These are phyloP conservation scores for Bruguiera gymnorhiza DNA, from an alignment of 345 rosid species.

Conservation along the genomic window DNA sequence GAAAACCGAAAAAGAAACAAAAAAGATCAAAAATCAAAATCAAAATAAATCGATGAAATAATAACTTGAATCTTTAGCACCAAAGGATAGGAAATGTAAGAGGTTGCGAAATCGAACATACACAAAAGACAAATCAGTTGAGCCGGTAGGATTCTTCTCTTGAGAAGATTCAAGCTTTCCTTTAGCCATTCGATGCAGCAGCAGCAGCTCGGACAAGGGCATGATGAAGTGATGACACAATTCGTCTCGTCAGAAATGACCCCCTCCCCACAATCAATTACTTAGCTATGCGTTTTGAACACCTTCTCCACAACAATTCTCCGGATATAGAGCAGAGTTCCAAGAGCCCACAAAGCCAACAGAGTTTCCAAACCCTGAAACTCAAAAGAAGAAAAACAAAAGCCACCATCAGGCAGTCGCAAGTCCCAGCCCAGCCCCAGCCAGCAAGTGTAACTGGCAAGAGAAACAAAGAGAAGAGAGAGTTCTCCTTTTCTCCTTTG, in stretches of 20 bases:
- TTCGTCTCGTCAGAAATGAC: slow-evolving; percentile 14
- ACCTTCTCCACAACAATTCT: no score
- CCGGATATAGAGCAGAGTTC: no score
- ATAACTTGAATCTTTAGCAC: slow-evolving; percentile 2
- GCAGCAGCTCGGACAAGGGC: slow-evolving; percentile 86
- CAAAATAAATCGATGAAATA: not conserved
- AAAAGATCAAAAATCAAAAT: not conserved
- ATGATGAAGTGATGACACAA: slow-evolving; percentile 34
- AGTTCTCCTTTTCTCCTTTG: slow-evolving; percentile 8
- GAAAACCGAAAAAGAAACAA: not conserved
- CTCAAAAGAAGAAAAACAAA: no score
- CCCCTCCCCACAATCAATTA: slow-evolving; percentile 17
- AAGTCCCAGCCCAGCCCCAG: no score
- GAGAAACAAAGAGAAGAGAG: not conserved
- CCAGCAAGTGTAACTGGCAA: no score
- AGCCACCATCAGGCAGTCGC: no score
- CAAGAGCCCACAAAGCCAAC: no score
- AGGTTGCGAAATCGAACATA: slow-evolving; percentile 39
- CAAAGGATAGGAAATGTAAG: not conserved
- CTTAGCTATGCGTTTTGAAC: slow-evolving; percentile 1
- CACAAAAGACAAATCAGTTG: slow-evolving; percentile 44
- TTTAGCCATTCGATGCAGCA: slow-evolving; percentile 41
- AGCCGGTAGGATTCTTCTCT: slow-evolving; percentile 35
- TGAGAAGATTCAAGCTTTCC: slow-evolving; percentile 44
- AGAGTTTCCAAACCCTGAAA: no score